Evolutionary conservation across 257 asterid species (phyloP).

Genomic region (Solanum stenotomum): DNA sequence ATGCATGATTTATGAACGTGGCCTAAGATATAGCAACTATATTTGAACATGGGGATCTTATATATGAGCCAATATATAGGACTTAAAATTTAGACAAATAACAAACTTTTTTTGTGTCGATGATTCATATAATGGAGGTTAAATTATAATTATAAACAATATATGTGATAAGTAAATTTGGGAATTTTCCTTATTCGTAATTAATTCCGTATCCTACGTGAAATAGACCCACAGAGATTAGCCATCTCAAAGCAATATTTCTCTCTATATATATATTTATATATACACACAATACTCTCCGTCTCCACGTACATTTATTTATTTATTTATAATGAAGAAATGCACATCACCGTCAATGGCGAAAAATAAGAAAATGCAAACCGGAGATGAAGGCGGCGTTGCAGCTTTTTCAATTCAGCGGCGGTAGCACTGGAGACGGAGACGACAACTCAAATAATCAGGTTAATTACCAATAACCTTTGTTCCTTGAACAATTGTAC

Average conservation of each 20-base stretch:
- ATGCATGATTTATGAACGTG: neutral
- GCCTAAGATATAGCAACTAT: neutral
- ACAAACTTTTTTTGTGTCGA: neutral
- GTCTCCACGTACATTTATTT: neutral
- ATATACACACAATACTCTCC: too few species aligned
- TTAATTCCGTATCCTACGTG: neutral
- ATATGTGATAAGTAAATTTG: neutral
- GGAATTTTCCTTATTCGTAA: neutral
- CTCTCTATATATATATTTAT: too few species aligned
- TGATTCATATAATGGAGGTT: neutral
- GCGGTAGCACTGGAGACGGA: neutral
- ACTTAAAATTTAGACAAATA: neutral
- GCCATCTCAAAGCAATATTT: neutral
- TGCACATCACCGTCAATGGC: neutral
- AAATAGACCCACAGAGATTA: neutral
- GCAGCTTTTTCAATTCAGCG: neutral
- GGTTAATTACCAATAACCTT: neutral
- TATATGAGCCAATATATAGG: neutral
- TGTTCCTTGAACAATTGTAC: neutral
- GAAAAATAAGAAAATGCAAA: neutral
- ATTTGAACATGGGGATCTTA: neutral
- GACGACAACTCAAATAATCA: neutral
- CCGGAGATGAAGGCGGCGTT: neutral
- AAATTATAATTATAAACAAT: too few species aligned
- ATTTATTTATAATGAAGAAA: neutral